Percentiles rank a stretch among this genome's conserved stretches.
Evolutionary conservation across 352 stramenopile species (phyloP).

Genomic region (Phytophthora pistaciae): DNA sequence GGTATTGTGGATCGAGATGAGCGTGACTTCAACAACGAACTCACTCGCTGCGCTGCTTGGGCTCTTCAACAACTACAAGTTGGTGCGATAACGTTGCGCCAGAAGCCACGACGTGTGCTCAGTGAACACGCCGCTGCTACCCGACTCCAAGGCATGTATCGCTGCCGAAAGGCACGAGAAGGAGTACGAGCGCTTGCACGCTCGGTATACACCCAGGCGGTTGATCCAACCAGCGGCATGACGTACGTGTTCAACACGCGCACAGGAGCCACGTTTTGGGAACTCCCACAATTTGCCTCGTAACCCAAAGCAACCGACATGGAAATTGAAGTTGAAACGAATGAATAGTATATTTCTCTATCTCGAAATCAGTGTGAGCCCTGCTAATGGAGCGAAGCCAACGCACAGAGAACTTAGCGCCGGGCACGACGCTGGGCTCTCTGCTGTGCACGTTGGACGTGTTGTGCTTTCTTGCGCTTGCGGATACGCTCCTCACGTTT

Average conservation of each 20-base stretch:
- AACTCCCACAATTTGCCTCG: constrained; percentile 51
- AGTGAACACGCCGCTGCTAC: constrained; percentile 43
- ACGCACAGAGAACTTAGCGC: constrained; percentile 24
- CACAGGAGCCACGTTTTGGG: constrained; percentile 65
- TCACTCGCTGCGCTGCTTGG: constrained; percentile 37
- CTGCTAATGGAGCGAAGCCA: constrained; percentile 7
- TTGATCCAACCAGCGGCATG: constrained; percentile 57
- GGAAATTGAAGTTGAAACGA: constrained; percentile 11
- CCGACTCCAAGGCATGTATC: constrained; percentile 69
- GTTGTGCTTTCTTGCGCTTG: constrained; percentile 81
- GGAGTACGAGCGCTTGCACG: constrained; percentile 44
- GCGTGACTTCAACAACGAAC: constrained; percentile 31
- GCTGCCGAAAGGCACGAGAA: constrained; percentile 56
- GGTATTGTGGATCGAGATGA: constrained; percentile 16
- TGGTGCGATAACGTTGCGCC: constrained; percentile 13
- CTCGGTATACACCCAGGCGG: constrained; percentile 47
- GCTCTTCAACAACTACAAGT: constrained; percentile 40
- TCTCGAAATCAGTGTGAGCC: constrained; percentile 15
- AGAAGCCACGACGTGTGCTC: constrained; percentile 20
- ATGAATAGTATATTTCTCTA: constrained; percentile 47
- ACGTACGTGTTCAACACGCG: constrained; percentile 67
- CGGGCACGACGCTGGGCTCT: constrained; percentile 56
- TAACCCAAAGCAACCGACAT: constrained; percentile 9
- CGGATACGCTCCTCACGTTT: constrained; percentile 88
- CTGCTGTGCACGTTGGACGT: constrained; percentile 67